A percentile compares a stretch with the other conserved stretches of the same genome.
phyloP scores from a whole-genome alignment of 495 filamentous ascomycete species.

The Friedmanniomyces endolithicus region DNA sequence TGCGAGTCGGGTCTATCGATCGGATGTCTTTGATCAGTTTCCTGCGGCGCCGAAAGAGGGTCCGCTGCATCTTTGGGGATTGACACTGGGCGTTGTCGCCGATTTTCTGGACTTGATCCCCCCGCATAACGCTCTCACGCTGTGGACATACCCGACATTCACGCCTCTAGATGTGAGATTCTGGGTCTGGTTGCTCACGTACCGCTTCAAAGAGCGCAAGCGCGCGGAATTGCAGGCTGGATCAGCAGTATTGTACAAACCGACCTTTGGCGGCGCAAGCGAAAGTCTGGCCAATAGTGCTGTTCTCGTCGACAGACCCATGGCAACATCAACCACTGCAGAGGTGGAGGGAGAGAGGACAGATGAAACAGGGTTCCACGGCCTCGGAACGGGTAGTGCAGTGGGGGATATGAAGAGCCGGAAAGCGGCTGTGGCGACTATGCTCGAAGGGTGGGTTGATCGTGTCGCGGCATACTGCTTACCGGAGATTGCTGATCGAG shows the following conservation, averaged over 20 bases:
- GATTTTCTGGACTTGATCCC: conserved; percentile 64
- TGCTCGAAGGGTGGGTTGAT: conserved; percentile 35
- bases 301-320: conserved; percentile 16
- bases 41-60: conserved; percentile 9
- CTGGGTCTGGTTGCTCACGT: conserved; percentile 49
- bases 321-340: not conserved
- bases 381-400: conserved; percentile 8
- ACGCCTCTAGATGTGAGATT: conserved; percentile 51
- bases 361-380: conserved; percentile 30
- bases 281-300: conserved; percentile 33
- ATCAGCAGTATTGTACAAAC: conserved; percentile 5
- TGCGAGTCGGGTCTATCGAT: not conserved
- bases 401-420: conserved; percentile 17
- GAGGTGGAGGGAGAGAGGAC: conserved; percentile 22
- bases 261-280: conserved; percentile 35
- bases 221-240: conserved; percentile 18
- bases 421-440: conserved; percentile 41
- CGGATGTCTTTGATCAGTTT: conserved; percentile 15
- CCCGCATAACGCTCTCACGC: conserved; percentile 44
- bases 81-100: conserved; percentile 58
- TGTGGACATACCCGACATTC: conserved; percentile 67
- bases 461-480: conserved; percentile 1
- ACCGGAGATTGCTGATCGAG: conserved; percentile 18
- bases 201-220: conserved; percentile 35
- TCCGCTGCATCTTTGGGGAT: conserved; percentile 60